Evolutionary conservation across 495 filamentous ascomycete species (phyloP).

Genomic region (Annulohypoxylon nitens): DNA sequence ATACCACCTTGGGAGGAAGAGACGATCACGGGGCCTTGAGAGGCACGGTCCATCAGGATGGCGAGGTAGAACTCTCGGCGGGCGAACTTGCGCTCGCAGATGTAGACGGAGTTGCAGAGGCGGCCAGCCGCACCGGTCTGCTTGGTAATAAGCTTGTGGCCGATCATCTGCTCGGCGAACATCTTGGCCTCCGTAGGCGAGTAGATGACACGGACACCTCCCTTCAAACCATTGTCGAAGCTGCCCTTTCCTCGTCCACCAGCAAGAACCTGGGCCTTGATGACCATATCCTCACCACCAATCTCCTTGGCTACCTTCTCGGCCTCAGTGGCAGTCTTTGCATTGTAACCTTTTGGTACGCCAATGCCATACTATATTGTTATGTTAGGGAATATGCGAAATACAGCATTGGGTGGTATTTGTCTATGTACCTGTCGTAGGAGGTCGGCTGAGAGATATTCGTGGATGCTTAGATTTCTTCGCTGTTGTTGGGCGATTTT

Average conservation of each 20-base stretch:
- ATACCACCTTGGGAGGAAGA: constrained; percentile 98
- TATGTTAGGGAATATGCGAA: constrained; percentile 42
- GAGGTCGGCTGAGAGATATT: constrained; percentile 93
- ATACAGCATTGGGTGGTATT: constrained; percentile 40
- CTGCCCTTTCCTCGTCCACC: constrained; percentile 96
- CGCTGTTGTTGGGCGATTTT: constrained; percentile 71
- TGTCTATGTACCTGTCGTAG: constrained; percentile 77
- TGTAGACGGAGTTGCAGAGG: constrained; percentile 95
- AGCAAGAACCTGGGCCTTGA: constrained; percentile 98
- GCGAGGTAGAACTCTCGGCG: constrained; percentile 99
- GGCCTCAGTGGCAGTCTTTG: constrained; percentile 84
- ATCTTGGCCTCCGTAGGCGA: constrained; percentile 89
- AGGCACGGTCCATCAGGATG: constrained; percentile 94
- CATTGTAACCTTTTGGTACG: constrained; percentile 88
- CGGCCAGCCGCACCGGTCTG: constrained; percentile 94
- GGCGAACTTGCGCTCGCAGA: constrained; percentile 99
- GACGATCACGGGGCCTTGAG: constrained; percentile 94
- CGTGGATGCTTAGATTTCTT: constrained; percentile 93
- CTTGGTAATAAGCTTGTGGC: constrained; percentile 99
- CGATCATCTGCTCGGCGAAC: constrained; percentile 99
- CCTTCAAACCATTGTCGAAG: constrained; percentile 98
- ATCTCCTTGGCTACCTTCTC: constrained; percentile 91
- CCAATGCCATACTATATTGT: constrained; percentile 87
- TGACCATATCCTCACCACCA: constrained; percentile 96
- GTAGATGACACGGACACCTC: constrained; percentile 98